phyloP scores from a whole-genome alignment of 139 green algal species.

The Chlorella sp. region DNA sequence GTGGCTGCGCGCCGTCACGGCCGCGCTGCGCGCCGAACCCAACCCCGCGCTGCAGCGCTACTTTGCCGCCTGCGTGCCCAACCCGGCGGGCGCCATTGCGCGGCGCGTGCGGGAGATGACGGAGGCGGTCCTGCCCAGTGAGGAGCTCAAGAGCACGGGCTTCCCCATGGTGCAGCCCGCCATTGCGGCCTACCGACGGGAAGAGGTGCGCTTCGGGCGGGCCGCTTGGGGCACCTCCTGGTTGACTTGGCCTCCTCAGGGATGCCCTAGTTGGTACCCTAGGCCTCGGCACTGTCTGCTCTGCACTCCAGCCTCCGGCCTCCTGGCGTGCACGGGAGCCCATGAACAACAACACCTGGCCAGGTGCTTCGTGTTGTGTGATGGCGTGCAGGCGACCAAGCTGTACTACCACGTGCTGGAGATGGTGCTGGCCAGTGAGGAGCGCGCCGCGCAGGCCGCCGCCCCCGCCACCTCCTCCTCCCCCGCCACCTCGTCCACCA shows the following conservation, averaged over 20 bases:
- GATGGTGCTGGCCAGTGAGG: constrained; percentile 29
- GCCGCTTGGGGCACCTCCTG: too few relatives aligned
- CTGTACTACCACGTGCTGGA: constrained; percentile 66
- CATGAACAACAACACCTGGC: too few relatives aligned
- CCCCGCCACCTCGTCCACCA: too few relatives aligned
- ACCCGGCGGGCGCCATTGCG: constrained; percentile 1
- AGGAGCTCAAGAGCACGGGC: neutral
- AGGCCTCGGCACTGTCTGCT: too few relatives aligned
- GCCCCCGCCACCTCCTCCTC: neutral
- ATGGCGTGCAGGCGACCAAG: constrained; percentile 39
- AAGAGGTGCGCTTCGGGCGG: constrained; percentile 28
- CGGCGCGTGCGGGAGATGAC: constrained; percentile 22
- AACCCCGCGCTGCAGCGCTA: constrained; percentile 15
- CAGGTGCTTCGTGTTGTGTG: too few relatives aligned
- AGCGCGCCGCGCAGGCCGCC: neutral
- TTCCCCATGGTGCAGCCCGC: constrained; percentile 26
- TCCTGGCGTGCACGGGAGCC: too few relatives aligned
- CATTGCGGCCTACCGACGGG: neutral
- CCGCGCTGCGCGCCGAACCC: constrained; percentile 13
- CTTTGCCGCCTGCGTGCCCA: constrained; percentile 14
- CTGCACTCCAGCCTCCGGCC: too few relatives aligned
- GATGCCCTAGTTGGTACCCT: too few relatives aligned
- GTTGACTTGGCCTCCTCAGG: too few relatives aligned
- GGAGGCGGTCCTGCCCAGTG: constrained; percentile 19
- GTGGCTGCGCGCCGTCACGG: constrained; percentile 40